These are phyloP conservation scores for Dactylonectria macrodidyma DNA, from an alignment of 2,329 filamentous ascomycete species.

Conservation along the genomic window DNA sequence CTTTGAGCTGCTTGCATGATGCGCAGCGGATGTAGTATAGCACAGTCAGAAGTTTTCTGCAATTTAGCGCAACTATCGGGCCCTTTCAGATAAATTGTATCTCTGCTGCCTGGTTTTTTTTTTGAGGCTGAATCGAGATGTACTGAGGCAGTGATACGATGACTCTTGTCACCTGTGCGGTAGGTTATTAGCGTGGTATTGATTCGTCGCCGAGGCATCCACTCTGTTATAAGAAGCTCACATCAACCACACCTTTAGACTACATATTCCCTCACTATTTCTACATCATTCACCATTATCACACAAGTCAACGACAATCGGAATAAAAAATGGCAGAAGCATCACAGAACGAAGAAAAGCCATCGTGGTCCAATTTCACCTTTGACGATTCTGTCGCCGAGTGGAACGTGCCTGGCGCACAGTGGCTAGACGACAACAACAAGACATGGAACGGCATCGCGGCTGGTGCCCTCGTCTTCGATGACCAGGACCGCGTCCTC, in stretches of 20 bases:
- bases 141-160: constrained; percentile 1
- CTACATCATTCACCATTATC: constrained; percentile 2
- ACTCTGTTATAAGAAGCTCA: neutral
- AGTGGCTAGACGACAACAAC: constrained; percentile 44
- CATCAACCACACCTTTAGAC: neutral
- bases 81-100: too few species aligned
- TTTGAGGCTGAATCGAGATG: neutral
- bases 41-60: too few species aligned
- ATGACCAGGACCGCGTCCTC: constrained; percentile 54
- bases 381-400: constrained; percentile 43
- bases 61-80: too few species aligned
- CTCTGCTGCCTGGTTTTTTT: neutral
- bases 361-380: constrained; percentile 37
- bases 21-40: too few species aligned
- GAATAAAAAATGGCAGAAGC: constrained; percentile 29
- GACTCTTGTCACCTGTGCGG: neutral
- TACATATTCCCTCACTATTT: constrained; percentile 22
- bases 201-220: neutral
- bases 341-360: neutral
- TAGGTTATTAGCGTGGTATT: neutral
- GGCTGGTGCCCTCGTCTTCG: constrained; percentile 54
- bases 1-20: too few species aligned
- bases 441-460: constrained; percentile 52
- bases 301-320: neutral
- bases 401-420: constrained; percentile 43